Evolutionary conservation across 768 basidiomycete species (phyloP).

Genomic region (Austroboletus eburneus): DNA sequence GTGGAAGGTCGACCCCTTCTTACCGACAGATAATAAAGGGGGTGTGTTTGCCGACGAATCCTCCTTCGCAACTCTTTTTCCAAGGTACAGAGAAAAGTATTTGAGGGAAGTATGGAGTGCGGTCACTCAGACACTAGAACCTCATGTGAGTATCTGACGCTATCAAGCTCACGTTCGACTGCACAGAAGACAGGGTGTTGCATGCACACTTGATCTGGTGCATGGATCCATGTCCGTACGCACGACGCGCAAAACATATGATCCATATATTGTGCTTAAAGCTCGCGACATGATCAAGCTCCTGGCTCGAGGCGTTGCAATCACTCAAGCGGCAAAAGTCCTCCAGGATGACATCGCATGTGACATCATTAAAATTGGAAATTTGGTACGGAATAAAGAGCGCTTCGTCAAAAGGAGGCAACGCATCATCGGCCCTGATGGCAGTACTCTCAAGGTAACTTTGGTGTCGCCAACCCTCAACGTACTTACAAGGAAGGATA

Average conservation of each 20-base stretch:
- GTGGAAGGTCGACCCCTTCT: slow-evolving; percentile 91
- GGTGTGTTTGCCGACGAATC: slow-evolving; percentile 93
- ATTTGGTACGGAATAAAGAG: slow-evolving; percentile 90
- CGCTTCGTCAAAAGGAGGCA: slow-evolving; percentile 94
- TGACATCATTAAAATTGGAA: slow-evolving; percentile 98
- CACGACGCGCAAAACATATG: slow-evolving; percentile 95
- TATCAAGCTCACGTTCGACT: not conserved
- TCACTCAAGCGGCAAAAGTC: slow-evolving; percentile 83
- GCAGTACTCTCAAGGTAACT: slow-evolving; percentile 89
- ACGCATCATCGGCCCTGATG: slow-evolving; percentile 95
- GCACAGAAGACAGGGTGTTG: slow-evolving; percentile 57
- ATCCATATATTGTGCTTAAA: slow-evolving; percentile 95
- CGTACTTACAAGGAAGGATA: slow-evolving; percentile 8
- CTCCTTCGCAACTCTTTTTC: slow-evolving; percentile 96
- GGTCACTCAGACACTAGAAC: slow-evolving; percentile 78
- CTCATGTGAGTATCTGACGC: slow-evolving; percentile 51
- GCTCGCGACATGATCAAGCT: slow-evolving; percentile 95
- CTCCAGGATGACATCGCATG: slow-evolving; percentile 87
- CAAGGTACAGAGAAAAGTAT: slow-evolving; percentile 97
- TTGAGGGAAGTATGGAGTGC: slow-evolving; percentile 92
- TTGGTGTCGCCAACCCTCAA: not conserved
- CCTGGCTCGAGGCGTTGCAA: slow-evolving; percentile 84
- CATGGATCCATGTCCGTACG: slow-evolving; percentile 97
- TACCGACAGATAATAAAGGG: slow-evolving; percentile 67
- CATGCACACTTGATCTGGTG: slow-evolving; percentile 90